Conservation (phyloP, 2,329 filamentous ascomycete species). For the Exophiala xenobiotica region DNA sequence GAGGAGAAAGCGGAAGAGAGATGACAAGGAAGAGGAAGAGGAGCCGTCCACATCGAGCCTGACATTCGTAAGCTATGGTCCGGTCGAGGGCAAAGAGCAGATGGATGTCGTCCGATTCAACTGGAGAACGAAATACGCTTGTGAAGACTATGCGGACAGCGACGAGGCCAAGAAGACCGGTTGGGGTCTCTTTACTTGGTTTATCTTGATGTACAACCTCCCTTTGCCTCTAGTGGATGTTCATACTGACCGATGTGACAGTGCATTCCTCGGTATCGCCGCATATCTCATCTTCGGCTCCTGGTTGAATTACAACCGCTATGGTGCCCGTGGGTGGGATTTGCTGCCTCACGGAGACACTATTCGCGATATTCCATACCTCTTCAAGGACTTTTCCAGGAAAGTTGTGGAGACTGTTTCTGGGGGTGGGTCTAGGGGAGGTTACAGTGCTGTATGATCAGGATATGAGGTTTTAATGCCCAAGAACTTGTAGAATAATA, state of each 20-base stretch:
- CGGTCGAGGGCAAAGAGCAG: constrained; percentile 46
- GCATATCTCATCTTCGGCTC: constrained; percentile 96
- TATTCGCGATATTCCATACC: constrained; percentile 86
- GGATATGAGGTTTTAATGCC: too few species aligned
- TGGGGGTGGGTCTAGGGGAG: constrained; percentile 78
- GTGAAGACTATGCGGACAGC: constrained; percentile 58
- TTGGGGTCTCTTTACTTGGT: constrained; percentile 98
- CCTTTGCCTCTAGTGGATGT: not conserved
- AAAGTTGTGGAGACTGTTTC: constrained; percentile 80
- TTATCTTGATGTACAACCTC: constrained; percentile 77
- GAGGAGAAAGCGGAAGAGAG: constrained; percentile 30
- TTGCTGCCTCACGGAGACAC: constrained; percentile 89
- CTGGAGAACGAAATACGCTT: constrained; percentile 87
- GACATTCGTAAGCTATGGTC: constrained; percentile 70
- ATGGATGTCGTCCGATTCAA: constrained; percentile 68
- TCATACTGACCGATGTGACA: constrained; percentile 44
- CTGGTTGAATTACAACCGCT: constrained; percentile 98
- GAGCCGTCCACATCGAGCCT: constrained; percentile 56
- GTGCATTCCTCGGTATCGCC: constrained; percentile 79
- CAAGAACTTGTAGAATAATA: too few species aligned
- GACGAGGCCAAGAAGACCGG: constrained; percentile 47
- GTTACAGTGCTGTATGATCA: constrained; percentile 84
- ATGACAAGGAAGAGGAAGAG: constrained; percentile 34
- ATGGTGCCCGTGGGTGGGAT: constrained; percentile 93
- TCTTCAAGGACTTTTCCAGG: constrained; percentile 83